Conservation (phyloP, 805 yeast species). For the Lipomyces lipofer region DNA sequence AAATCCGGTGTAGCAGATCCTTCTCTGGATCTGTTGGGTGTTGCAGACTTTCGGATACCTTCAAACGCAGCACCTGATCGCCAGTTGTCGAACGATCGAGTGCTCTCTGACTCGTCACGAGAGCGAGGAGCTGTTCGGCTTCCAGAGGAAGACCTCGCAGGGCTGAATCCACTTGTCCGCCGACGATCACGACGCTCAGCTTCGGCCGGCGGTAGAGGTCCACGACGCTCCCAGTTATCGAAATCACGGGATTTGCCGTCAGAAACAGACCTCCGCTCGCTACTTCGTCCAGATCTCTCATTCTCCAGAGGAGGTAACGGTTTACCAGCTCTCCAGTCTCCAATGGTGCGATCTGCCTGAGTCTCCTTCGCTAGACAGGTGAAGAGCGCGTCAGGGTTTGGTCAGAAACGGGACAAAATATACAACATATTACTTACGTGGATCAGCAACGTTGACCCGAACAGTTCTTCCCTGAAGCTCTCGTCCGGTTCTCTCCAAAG, state of each 20-base stretch:
- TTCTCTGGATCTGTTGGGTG: conserved; percentile 6
- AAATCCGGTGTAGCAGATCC: conserved; percentile 34
- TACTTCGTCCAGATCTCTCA: conserved; percentile 33
- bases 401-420: neutral
- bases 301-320: conserved; percentile 54
- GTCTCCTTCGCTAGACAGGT: conserved; percentile 23
- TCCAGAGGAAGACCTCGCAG: conserved; percentile 20
- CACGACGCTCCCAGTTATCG: conserved; percentile 40
- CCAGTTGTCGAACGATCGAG: conserved; percentile 37
- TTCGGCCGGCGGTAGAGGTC: conserved; percentile 34
- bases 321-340: conserved; percentile 41
- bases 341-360: conserved; percentile 30
- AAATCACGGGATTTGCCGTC: conserved; percentile 51
- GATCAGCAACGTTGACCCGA: conserved; percentile 76
- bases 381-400: neutral
- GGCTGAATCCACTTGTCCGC: conserved; percentile 52
- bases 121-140: conserved; percentile 2
- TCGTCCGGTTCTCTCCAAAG: conserved; percentile 72
- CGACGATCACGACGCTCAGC: conserved; percentile 35
- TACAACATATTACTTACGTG: conserved; percentile 18
- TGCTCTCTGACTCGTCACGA: conserved; percentile 13
- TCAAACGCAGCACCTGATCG: conserved; percentile 36
- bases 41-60: neutral
- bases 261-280: conserved; percentile 13
- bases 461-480: conserved; percentile 68